Base-by-base conservation (phyloP, 345 rosid species). In the Lumnitzera littorea region DNA sequence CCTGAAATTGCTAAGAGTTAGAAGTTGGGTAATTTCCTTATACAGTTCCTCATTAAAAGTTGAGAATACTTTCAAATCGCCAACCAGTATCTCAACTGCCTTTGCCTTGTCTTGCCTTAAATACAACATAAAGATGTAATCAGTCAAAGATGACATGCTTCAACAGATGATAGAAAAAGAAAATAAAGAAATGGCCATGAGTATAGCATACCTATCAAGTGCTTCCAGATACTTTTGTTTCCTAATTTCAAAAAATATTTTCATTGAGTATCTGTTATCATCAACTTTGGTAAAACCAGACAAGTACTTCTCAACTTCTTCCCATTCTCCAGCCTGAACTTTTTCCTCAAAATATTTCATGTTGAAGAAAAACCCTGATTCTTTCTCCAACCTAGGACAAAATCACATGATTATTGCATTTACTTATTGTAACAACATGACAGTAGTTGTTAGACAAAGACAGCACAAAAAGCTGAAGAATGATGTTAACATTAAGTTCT, bases 181-280 rank as follows among this genome's bases (percentile, higher is more conserved):
- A 61, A 20, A 23, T 12, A 15, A 16, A 10, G 23, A 51, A 10
- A 51, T 4, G 9, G 53, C 64, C 25, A 48, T 49, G 12, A 61
- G 15, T 55, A 20, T 11, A 2, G 52, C 48, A 51, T 62, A 85
- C 96, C 83, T 71, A 73, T 89, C 96, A 57, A 89, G 86, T 9
- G 96, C 96, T 74, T 89, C 96, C 23, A 89, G 87, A 78, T 89
- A 89, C 76, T 89, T 89, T 59, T 89, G 96, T 83, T 89, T 86
- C 79, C 92, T 82, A 62, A 89, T 86, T 72, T 88, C 96, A 70
- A 88, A 88, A 75, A 88, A 88, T 53, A 88, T 88, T 78, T 88
- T 88, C 91, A 85, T 88, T 36, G 96, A 88, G 70, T 81, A 86
- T 48, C 87, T 68, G 62, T 84, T 84, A 62, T 84, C 91, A 2